Percentiles rank a stretch among this genome's conserved stretches.
These are phyloP conservation scores for Fusarium sp. DNA, from an alignment of 2,329 filamentous ascomycete species.

Conservation along the genomic window DNA sequence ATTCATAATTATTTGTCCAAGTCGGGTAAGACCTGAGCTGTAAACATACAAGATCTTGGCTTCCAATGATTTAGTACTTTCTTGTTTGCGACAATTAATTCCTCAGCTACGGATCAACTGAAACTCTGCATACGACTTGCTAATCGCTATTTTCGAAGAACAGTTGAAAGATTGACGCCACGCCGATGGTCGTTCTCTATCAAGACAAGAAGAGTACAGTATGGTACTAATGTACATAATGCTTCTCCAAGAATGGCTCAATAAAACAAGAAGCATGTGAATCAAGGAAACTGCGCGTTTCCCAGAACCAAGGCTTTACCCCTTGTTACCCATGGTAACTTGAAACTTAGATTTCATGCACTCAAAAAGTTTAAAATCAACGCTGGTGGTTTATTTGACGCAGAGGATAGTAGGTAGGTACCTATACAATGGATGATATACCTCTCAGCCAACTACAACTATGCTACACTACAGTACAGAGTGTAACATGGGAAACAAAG, in stretches of 20 bases:
- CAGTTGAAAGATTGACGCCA: not conserved
- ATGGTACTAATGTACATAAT: not conserved
- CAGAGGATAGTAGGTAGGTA: not conserved
- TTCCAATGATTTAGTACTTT: not conserved
- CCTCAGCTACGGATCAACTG: not conserved
- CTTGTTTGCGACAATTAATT: constrained; percentile 2
- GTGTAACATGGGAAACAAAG: not conserved
- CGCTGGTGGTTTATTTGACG: not conserved
- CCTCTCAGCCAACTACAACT: not conserved
- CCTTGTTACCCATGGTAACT: constrained; percentile 32
- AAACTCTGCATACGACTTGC: not conserved
- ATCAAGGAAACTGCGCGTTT: constrained; percentile 5
- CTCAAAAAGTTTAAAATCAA: not conserved
- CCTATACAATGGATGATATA: not conserved
- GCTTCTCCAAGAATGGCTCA: not conserved
- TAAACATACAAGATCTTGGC: constrained; percentile 3
- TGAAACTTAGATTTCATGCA: constrained; percentile 12
- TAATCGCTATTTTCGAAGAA: not conserved
- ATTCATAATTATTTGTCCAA: not conserved
- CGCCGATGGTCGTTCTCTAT: not conserved
- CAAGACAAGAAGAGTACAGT: not conserved
- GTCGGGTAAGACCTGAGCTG: not conserved
- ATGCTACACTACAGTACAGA: not conserved
- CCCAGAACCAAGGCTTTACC: constrained; percentile 1
- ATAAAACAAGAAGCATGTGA: constrained; percentile 21